phyloP scores from a whole-genome alignment of 371 early-diverging fungal genomes.

The Choanephora cucurbitarum region DNA sequence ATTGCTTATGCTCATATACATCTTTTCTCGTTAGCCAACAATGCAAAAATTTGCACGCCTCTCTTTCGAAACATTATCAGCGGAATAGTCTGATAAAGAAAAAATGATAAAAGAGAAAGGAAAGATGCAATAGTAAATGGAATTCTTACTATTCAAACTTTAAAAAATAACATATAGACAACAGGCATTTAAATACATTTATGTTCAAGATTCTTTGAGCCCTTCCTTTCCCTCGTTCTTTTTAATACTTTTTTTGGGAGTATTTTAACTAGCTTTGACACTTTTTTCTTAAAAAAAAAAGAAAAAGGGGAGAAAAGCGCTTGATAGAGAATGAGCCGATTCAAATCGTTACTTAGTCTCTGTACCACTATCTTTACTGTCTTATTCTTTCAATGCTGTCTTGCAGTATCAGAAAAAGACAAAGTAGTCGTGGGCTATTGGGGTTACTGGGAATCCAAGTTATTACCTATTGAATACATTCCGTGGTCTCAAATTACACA shows the following conservation, averaged over 20 bases:
- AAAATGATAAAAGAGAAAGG: too few relatives aligned
- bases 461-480: constrained; percentile 23
- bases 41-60: constrained; percentile 7
- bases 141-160: background rate
- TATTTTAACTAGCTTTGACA: background rate
- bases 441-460: constrained; percentile 20
- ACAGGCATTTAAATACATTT: background rate
- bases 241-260: background rate
- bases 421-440: constrained; percentile 10
- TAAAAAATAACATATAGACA: background rate
- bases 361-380: background rate
- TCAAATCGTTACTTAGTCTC: background rate
- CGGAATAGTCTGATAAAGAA: background rate
- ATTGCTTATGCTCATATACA: too few relatives aligned
- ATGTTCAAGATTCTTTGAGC: too few relatives aligned
- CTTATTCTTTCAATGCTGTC: background rate
- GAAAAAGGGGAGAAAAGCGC: background rate
- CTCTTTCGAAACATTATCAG: background rate
- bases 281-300: too few relatives aligned
- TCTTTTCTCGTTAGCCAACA: constrained; percentile 1
- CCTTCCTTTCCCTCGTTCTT: background rate
- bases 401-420: background rate
- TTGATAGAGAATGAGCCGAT: background rate
- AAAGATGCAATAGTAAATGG: too few relatives aligned
- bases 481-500: constrained; percentile 32